Base-by-base conservation (phyloP, 768 basidiomycete genomes). In the Saitozyma sp. region DNA sequence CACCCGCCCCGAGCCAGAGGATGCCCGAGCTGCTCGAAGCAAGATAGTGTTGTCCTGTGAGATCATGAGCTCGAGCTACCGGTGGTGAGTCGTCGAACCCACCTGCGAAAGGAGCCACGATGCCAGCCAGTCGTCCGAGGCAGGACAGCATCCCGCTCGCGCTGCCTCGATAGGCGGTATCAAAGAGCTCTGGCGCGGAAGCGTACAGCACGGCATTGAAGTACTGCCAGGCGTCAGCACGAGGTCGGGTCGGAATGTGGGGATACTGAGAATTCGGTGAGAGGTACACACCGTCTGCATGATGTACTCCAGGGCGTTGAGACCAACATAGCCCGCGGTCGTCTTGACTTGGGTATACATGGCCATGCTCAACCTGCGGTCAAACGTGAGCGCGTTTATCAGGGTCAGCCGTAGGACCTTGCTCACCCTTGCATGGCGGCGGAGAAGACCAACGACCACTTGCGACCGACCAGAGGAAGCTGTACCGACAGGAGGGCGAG, bases 191-290 rank as follows among this genome's bases (percentile, higher is more conserved):
- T 10, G 77, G 77, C 9, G 75, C 77, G 16, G 74, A 76, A n/a
- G 74, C 77, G 62, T 79, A 79, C 10, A 79, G 66, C 1, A 78
- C 69, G n/a, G 78, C 78, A 61, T 77, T 76, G 68, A 78, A 79
- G 63, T 73, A 71, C 68, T 74, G 49, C 46, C 46, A 38, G 17
- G 13, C 14, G 45, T 41, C 56, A 58, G n/a, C 56, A 58, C 5
- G 10, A 13, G 43, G 10, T 11, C n/a, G 29, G 29, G 29, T 14
- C 17, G 14, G 14, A 48, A 2, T 6, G 13, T 48, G 2, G 3
- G 3, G 57, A 11, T 38, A 17, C 45, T 46, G 45, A 11, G 40
- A 29, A 29, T 5, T 2, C 14, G 1, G 19, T 41, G 58, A 52
- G 2, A 8, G n/a, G 1, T 16, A 68, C 71, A 63, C 54, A 74